These are phyloP conservation scores for Ampelocalamus luodianensis DNA, from an alignment of 176 grass and related monocot species.

Conservation along the genomic window DNA sequence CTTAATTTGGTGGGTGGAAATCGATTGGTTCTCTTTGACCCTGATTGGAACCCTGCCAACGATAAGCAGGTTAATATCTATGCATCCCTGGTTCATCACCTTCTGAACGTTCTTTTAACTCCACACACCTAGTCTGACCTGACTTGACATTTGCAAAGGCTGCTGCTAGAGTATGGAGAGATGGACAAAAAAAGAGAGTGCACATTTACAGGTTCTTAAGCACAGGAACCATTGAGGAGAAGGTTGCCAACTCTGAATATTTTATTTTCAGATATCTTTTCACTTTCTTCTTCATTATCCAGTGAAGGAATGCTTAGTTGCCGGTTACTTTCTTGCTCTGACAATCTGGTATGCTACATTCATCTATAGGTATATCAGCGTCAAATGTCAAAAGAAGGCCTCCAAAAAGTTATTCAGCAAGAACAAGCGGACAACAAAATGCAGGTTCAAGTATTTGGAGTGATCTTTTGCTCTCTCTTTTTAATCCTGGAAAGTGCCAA, in stretches of 20 bases:
- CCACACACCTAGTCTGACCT: not conserved
- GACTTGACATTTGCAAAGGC: slow-evolving; percentile 62
- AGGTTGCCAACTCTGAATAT: slow-evolving; percentile 60
- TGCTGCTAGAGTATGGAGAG: slow-evolving; percentile 99
- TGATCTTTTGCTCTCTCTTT: slow-evolving; percentile 22
- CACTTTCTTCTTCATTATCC: slow-evolving; percentile 14
- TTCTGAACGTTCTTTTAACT: slow-evolving; percentile 37
- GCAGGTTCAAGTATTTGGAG: slow-evolving; percentile 57
- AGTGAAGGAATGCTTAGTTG: slow-evolving; percentile 34
- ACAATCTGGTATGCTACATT: slow-evolving; percentile 32
- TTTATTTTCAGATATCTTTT: slow-evolving; percentile 40
- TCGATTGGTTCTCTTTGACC: slow-evolving; percentile 95
- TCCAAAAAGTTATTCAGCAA: slow-evolving; percentile 94
- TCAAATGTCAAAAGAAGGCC: slow-evolving; percentile 99
- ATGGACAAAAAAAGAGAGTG: slow-evolving; percentile 98
- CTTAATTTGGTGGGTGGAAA: slow-evolving; percentile 98
- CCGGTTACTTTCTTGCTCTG: slow-evolving; percentile 22
- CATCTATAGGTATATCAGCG: slow-evolving; percentile 87
- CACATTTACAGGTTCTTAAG: slow-evolving; percentile 98
- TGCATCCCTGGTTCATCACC: slow-evolving; percentile 21
- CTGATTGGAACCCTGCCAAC: slow-evolving; percentile 99
- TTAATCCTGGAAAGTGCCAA: slow-evolving; percentile 15
- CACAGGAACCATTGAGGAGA: slow-evolving; percentile 99
- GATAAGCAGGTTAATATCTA: slow-evolving; percentile 87
- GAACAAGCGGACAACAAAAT: slow-evolving; percentile 63